Evolutionary conservation across 495 filamentous ascomycete species (phyloP).

Genomic region (Sphaerosporella brunnea): DNA sequence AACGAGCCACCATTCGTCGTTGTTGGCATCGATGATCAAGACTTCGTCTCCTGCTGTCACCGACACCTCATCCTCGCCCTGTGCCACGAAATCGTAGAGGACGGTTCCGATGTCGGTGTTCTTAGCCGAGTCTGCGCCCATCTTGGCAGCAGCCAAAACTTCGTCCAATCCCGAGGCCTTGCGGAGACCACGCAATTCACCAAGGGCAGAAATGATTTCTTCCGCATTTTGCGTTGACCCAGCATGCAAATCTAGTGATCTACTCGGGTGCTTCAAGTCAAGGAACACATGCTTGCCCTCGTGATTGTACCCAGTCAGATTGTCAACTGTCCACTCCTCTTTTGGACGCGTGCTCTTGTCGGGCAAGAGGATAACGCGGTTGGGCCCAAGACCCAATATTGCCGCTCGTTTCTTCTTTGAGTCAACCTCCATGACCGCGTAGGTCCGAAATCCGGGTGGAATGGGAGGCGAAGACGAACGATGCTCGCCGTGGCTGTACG

Average conservation of each 20-base stretch:
- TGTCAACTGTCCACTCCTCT: constrained; percentile 86
- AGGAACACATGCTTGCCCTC: constrained; percentile 98
- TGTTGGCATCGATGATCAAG: constrained; percentile 69
- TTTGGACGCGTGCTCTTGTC: constrained; percentile 52
- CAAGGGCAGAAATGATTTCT: constrained; percentile 74
- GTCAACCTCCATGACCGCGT: constrained; percentile 69
- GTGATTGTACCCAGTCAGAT: constrained; percentile 83
- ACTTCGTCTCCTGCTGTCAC: constrained; percentile 84
- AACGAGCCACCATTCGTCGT: constrained; percentile 98
- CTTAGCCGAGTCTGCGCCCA: constrained; percentile 49
- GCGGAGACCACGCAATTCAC: constrained; percentile 71
- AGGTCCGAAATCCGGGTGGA: constrained; percentile 26
- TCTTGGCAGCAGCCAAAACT: constrained; percentile 62
- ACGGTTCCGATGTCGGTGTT: constrained; percentile 55
- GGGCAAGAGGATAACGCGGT: constrained; percentile 77
- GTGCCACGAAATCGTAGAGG: constrained; percentile 89
- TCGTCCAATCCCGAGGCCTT: constrained; percentile 72
- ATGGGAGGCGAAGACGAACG: constrained; percentile 13
- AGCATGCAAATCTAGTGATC: constrained; percentile 89
- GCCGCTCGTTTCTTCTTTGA: constrained; percentile 95
- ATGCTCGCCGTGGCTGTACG: constrained; percentile 16
- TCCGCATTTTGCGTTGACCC: constrained; percentile 92
- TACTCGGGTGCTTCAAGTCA: constrained; percentile 76
- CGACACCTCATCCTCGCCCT: constrained; percentile 91
- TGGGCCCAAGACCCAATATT: constrained; percentile 51